A percentile compares a stretch with the other conserved stretches of the same genome.
These are phyloP conservation scores for sorghum (Sorghum bicolor) DNA, from an alignment of 176 grass and related monocot species.

Conservation along the genomic window DNA sequence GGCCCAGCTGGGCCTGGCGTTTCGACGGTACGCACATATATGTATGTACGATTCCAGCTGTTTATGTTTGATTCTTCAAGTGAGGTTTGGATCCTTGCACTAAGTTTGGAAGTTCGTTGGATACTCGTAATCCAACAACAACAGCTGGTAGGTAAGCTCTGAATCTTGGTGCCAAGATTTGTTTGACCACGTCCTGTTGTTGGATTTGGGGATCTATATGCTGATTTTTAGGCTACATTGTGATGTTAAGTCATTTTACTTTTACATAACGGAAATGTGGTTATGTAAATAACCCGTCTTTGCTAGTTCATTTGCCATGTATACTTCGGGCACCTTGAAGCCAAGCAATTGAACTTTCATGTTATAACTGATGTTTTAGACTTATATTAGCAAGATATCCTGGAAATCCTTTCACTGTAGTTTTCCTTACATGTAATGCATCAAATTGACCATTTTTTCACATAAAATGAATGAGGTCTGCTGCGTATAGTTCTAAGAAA, in stretches of 20 bases:
- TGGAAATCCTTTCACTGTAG: not conserved
- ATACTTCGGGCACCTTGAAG: not conserved
- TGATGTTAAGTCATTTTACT: not conserved
- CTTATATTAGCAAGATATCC: not conserved
- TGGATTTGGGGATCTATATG: not conserved
- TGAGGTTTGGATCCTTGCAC: slow-evolving; percentile 16
- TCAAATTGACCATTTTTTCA: not conserved
- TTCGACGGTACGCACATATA: slow-evolving; percentile 57
- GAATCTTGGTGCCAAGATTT: slow-evolving; percentile 13
- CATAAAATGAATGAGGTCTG: not conserved
- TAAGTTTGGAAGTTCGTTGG: not conserved
- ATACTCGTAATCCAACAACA: not conserved
- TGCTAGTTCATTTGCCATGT: not conserved
- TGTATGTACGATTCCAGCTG: not conserved
- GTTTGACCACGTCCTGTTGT: not conserved
- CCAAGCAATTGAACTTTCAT: not conserved
- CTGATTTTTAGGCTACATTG: not conserved
- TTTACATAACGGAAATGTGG: not conserved
- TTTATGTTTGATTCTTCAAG: not conserved
- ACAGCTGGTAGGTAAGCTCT: slow-evolving; percentile 3
- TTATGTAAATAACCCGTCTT: not conserved
- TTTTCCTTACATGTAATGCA: not conserved
- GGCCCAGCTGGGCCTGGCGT: slow-evolving; percentile 76
- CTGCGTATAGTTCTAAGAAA: not conserved
- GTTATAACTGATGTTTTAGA: not conserved